A percentile compares a stretch with the other conserved stretches of the same genome.
phyloP scores from a whole-genome alignment of 768 basidiomycete genomes.

The Tylopilus intermedius region DNA sequence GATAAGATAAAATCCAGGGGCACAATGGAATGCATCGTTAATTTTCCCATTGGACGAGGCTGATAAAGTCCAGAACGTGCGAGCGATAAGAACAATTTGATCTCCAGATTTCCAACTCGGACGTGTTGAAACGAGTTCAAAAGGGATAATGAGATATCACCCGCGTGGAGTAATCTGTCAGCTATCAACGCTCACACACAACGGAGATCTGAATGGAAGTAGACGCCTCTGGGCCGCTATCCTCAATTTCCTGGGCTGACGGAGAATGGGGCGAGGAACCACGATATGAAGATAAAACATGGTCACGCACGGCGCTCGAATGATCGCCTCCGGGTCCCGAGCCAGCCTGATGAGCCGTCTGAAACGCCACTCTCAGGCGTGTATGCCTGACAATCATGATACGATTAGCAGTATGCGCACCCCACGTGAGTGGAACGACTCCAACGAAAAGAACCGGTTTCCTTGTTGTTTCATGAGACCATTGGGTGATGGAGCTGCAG shows the following conservation, averaged over 20 bases:
- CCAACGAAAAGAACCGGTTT: too few species aligned
- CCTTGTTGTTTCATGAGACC: too few species aligned
- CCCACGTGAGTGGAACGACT: too few species aligned
- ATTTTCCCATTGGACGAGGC: slow-evolving; percentile 14
- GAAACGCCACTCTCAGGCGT: too few species aligned
- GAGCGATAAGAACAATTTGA: background rate
- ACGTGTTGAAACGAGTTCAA: background rate
- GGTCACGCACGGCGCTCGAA: too few species aligned
- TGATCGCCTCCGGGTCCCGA: too few species aligned
- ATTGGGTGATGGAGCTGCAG: too few species aligned
- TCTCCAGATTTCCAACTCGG: background rate
- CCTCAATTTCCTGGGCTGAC: background rate
- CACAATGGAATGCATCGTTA: slow-evolving; percentile 3
- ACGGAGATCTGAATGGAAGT: background rate
- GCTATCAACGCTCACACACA: background rate
- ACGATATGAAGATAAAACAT: too few species aligned
- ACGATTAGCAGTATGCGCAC: too few species aligned
- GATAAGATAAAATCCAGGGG: background rate
- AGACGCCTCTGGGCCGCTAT: background rate
- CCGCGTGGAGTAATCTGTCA: background rate
- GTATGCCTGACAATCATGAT: too few species aligned
- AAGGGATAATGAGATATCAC: too few species aligned
- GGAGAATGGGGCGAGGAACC: background rate
- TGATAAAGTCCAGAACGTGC: background rate
- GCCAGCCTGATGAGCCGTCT: too few species aligned